Evolutionary conservation across 1,139 yeast species (phyloP), one percentile per base, ranked within the genome.

Genomic region (Kodamaea sp.): DNA sequence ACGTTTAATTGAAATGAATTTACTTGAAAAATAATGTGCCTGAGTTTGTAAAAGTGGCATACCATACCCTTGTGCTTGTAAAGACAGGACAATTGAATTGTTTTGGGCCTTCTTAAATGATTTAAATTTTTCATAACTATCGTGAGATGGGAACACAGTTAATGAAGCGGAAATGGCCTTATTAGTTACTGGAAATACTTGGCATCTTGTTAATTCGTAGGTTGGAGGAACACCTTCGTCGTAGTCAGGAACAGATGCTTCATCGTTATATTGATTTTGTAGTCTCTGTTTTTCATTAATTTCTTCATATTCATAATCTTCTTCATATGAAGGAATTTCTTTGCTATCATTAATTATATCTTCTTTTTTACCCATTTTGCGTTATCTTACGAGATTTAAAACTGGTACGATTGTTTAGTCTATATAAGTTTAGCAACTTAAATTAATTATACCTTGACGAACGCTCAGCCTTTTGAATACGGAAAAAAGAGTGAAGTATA

Each of bases 1-100:
- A 24, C 30, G 38, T 15, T 26, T 20, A 6, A 38, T 29, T 3
- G 34, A 42, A 10, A 40, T 26, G 29, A 40, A 42, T 30, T 38
- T 42, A 30, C 28, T 24, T 9, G 40, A 36, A 22, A 35, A 27
- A 7, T 24, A 5, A 8, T 29, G 31, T 12, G 27, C 22, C 9
- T 30, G 29, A 8, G 38, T 36, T 29, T 34, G 31, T 11, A 44
- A 24, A n/a, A 42, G 24, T 4, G 47, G 47, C 12, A 44, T 33
- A 2, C 43, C 47, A 15, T 40, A 24, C 2, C 47, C 47, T 9
- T 31, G 38, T 7, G 32, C 28, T 28, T 41, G 46, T 8, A 26
- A 33, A 10, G 12, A 8, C 26, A 28, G n/a, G 1, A 25, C 27
- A 2, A 20, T 27, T 12, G 25, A 27, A 5, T 24, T 10, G n/a